These are phyloP conservation scores for Vitis rotundifolia DNA, from an alignment of 164 flowering plant genomes.

Conservation along the genomic window DNA sequence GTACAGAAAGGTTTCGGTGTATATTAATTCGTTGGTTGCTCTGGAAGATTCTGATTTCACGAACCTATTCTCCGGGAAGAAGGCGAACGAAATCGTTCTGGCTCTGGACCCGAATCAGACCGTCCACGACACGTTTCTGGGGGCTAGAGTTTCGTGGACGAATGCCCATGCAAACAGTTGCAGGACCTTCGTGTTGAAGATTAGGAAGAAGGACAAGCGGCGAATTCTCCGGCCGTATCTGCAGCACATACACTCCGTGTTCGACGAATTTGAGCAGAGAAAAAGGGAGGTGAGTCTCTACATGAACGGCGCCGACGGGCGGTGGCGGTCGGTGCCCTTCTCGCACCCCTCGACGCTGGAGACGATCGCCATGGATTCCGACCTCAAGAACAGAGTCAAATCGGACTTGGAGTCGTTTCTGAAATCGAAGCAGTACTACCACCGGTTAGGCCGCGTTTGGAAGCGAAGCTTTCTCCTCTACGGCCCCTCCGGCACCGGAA, in stretches of 20 bases:
- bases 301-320: slow-evolving; percentile 29
- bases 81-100: slow-evolving; percentile 52
- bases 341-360: slow-evolving; percentile 77
- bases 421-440: slow-evolving; percentile 73
- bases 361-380: slow-evolving; percentile 68
- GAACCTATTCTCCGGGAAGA: slow-evolving; percentile 60
- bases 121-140: slow-evolving; percentile 60
- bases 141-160: slow-evolving; percentile 58
- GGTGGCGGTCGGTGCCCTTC: slow-evolving; percentile 77
- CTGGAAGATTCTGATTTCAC: slow-evolving; percentile 74
- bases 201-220: slow-evolving; percentile 54
- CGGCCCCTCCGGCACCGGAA: slow-evolving; percentile 84
- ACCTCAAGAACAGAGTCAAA: slow-evolving; percentile 61
- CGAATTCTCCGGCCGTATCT: slow-evolving; percentile 71
- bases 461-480: slow-evolving; percentile 72
- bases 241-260: slow-evolving; percentile 61
- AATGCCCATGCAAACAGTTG: slow-evolving; percentile 13
- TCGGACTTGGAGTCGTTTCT: slow-evolving; percentile 71
- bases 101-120: slow-evolving; percentile 52
- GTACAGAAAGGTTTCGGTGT: slow-evolving; percentile 42
- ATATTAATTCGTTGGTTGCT: slow-evolving; percentile 53
- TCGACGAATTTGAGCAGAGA: slow-evolving; percentile 60
- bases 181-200: slow-evolving; percentile 45
- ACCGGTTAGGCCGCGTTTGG: slow-evolving; percentile 83
- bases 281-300: slow-evolving; percentile 46